Percentiles rank a stretch among this genome's conserved stretches.
Evolutionary conservation across 225 moss, liverwort and hornwort species (phyloP).

Genomic region (Marchantia paleacea): DNA sequence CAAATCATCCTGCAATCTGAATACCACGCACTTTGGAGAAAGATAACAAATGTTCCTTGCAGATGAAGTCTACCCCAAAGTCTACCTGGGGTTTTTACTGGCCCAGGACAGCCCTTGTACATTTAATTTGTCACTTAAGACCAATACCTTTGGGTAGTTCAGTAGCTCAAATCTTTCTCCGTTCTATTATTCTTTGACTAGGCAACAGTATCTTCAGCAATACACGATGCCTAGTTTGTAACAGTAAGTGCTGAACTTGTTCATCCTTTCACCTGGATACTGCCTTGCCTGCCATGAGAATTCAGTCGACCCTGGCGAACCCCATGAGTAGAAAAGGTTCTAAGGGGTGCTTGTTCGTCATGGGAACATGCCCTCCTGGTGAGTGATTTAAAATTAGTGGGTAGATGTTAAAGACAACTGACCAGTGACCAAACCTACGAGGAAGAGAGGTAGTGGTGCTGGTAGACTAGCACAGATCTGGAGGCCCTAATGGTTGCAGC

Average conservation of each 20-base stretch:
- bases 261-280: conserved; percentile 20
- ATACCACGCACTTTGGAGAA: conserved; percentile 3
- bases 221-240: conserved; percentile 46
- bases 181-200: conserved; percentile 44
- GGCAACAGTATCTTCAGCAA: conserved; percentile 36
- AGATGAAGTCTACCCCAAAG: neutral
- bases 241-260: conserved; percentile 34
- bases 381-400: conserved; percentile 20
- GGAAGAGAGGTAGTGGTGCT: conserved; percentile 32
- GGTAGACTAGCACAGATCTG: conserved; percentile 23
- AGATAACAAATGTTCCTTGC: conserved; percentile 3
- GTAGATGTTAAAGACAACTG: conserved; percentile 23
- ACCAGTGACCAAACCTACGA: conserved; percentile 25
- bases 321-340: neutral
- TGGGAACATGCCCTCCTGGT: conserved; percentile 11
- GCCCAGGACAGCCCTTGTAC: conserved; percentile 30
- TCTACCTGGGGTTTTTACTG: conserved; percentile 6
- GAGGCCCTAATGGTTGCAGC: conserved; percentile 15
- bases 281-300: conserved; percentile 17
- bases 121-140: conserved; percentile 26
- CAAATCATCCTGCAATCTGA: conserved; percentile 42
- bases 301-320: conserved; percentile 9
- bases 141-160: conserved; percentile 12
- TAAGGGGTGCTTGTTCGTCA: neutral
- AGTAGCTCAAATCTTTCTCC: conserved; percentile 18